phyloP scores from a whole-genome alignment of 805 yeast species.

The Grigorovia transvaalensis region DNA sequence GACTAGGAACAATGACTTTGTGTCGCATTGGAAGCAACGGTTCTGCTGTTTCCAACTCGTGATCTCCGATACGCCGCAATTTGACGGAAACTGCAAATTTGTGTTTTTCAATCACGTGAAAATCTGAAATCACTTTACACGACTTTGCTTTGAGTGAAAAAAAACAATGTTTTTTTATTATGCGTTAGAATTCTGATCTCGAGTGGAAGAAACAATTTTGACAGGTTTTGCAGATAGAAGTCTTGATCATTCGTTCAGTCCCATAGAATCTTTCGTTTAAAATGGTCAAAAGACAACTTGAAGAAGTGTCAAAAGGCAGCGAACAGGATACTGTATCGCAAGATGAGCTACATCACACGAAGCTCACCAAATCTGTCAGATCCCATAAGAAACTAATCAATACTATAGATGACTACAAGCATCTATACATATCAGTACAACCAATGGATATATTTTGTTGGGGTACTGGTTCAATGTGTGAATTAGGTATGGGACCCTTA shows the following conservation, averaged over 20 bases:
- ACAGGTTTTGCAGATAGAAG: background rate
- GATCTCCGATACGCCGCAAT: too few species aligned
- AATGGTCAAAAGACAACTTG: background rate
- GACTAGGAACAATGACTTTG: too few species aligned
- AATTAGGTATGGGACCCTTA: slow-evolving; percentile 92
- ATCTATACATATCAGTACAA: slow-evolving; percentile 24
- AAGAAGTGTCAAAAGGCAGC: background rate
- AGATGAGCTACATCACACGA: background rate
- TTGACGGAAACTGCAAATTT: too few species aligned
- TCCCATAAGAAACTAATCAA: slow-evolving; percentile 14
- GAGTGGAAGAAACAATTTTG: background rate
- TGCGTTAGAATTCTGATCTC: background rate
- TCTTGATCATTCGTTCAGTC: background rate
- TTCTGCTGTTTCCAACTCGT: too few species aligned
- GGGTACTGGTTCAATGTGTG: slow-evolving; percentile 98
- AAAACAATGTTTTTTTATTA: background rate
- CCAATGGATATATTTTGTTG: slow-evolving; percentile 77
- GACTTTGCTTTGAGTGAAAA: background rate
- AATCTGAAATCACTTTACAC: too few species aligned
- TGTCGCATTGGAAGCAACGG: too few species aligned
- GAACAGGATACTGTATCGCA: background rate
- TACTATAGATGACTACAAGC: slow-evolving; percentile 28
- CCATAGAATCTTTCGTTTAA: too few species aligned
- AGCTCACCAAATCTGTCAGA: slow-evolving; percentile 13
- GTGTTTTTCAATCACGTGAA: too few species aligned